Base-by-base conservation (phyloP, 208 protist genomes). In the Porcisia deanei region DNA sequence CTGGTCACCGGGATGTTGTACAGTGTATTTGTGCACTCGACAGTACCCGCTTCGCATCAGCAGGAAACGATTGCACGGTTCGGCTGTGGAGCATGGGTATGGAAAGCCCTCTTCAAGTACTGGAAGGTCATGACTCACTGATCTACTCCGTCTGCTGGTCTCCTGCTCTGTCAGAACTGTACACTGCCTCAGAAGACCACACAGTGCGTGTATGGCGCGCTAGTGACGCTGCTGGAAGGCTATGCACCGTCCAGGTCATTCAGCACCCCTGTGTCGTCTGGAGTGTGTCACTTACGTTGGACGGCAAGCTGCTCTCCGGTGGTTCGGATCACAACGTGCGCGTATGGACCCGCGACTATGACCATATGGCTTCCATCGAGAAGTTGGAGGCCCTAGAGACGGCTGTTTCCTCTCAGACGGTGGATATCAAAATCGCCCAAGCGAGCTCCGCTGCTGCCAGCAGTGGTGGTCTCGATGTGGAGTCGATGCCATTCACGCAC, bases 211-310 rank as follows among this genome's bases (percentile, higher is more conserved):
- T 98, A 7, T 98, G 91, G 88, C 71, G 75, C 18, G 64, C 68
- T 43, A 63, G 43, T 2, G 59, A 20, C 7, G 47, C 22, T 6
- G 52, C 3, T n/a, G 53, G 52, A 39, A 67, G 74, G 68, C n/a
- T 77, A 34, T 54, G 16, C 58, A 73, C 73, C 1, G 65, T 92
- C 1, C 97, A 98, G 80, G 90, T 85, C 3, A 92, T 99, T 43
- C 77, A 81, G 53, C 89, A 97, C 74, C 97, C 96, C 12, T 90
- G 84, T 71, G 88, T 92, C 16, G 91, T 99, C 7, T 99, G 96
- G 95, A 82, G 84, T 52, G 92, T 98, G 20, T 84, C 91, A 25
- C 78, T 75, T 2, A 77, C 90, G 3, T 49, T 67, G 0, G 86
- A 86, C 54, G 81, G 81, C 5, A 45, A 22, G 12, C 81, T 98